A percentile compares a stretch with the other conserved stretches of the same genome.
These are phyloP conservation scores for Schwanniomyces polymorphus DNA, from an alignment of 805 yeast species.

Conservation along the genomic window DNA sequence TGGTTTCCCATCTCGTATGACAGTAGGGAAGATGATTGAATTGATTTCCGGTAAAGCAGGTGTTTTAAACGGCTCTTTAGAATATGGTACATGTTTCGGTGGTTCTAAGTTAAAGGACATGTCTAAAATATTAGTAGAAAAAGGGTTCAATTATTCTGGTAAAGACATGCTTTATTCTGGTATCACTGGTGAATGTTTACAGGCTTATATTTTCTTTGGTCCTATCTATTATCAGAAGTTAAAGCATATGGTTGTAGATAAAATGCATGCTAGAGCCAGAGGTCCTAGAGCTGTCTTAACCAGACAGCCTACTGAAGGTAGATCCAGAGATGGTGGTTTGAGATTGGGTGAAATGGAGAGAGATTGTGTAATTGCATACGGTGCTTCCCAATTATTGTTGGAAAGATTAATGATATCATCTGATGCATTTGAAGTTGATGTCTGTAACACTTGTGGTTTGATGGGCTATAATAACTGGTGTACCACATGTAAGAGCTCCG, in stretches of 20 bases:
- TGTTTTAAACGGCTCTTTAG: constrained; percentile 84
- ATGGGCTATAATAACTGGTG: constrained; percentile 99
- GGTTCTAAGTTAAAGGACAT: constrained; percentile 96
- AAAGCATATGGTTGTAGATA: constrained; percentile 98
- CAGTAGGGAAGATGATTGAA: constrained; percentile 98
- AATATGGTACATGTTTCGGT: constrained; percentile 98
- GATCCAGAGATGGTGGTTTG: constrained; percentile 98
- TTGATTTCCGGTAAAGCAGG: constrained; percentile 97
- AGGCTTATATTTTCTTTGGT: constrained; percentile 97
- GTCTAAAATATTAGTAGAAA: constrained; percentile 84
- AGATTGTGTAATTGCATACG: constrained; percentile 99
- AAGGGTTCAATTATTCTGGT: constrained; percentile 93
- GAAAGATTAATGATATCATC: constrained; percentile 96
- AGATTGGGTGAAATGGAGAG: constrained; percentile 99
- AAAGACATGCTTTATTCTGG: constrained; percentile 98
- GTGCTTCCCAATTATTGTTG: constrained; percentile 90
- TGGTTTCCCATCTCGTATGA: constrained; percentile 99
- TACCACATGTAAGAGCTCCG: constrained; percentile 90
- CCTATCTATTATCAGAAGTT: constrained; percentile 97
- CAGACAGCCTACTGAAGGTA: constrained; percentile 98
- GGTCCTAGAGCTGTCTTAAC: constrained; percentile 98
- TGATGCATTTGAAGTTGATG: constrained; percentile 96
- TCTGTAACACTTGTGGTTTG: constrained; percentile 90
- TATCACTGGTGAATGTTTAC: constrained; percentile 94
- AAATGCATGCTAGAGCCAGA: constrained; percentile 99